These are phyloP conservation scores for Colletotrichum trifolii DNA, from an alignment of 2,329 filamentous ascomycete genomes.

Conservation along the genomic window DNA sequence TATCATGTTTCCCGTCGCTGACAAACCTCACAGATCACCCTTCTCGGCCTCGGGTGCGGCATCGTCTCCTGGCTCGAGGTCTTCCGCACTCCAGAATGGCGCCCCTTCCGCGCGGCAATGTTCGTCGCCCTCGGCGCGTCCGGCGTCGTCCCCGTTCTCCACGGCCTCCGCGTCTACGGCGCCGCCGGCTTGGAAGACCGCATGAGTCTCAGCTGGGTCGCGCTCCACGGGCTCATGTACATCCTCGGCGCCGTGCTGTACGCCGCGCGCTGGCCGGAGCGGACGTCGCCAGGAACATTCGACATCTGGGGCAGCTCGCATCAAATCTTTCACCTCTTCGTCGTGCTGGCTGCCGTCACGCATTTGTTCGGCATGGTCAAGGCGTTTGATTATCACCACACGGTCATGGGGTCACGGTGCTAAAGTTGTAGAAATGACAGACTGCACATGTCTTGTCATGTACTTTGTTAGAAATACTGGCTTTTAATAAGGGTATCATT, in stretches of 20 bases:
- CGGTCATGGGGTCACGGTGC: constrained; percentile 64
- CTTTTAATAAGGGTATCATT: constrained; percentile 30
- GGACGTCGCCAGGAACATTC: constrained; percentile 79
- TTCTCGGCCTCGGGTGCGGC: constrained; percentile 81
- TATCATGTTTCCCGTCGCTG: constrained; percentile 17
- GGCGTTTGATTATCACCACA: constrained; percentile 89
- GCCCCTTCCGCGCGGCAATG: constrained; percentile 88
- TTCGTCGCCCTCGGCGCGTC: constrained; percentile 90
- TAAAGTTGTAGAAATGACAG: constrained; percentile 25
- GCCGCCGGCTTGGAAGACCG: constrained; percentile 72
- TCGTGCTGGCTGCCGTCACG: constrained; percentile 82
- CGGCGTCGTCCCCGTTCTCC: constrained; percentile 83
- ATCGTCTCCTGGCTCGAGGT: constrained; percentile 81
- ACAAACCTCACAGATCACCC: constrained; percentile 70
- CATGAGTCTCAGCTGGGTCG: constrained; percentile 84
- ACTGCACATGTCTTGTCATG: neutral
- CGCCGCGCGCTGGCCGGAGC: constrained; percentile 87
- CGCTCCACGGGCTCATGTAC: constrained; percentile 85
- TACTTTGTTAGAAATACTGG: constrained; percentile 16
- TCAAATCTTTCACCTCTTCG: constrained; percentile 94
- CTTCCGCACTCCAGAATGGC: constrained; percentile 86
- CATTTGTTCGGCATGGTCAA: constrained; percentile 85
- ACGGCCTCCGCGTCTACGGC: constrained; percentile 78
- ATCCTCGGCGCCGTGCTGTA: constrained; percentile 88
- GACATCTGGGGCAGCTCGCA: constrained; percentile 95